Conservation (phyloP, 768 basidiomycete species). For the Cystofilobasidium bisporidii region DNA sequence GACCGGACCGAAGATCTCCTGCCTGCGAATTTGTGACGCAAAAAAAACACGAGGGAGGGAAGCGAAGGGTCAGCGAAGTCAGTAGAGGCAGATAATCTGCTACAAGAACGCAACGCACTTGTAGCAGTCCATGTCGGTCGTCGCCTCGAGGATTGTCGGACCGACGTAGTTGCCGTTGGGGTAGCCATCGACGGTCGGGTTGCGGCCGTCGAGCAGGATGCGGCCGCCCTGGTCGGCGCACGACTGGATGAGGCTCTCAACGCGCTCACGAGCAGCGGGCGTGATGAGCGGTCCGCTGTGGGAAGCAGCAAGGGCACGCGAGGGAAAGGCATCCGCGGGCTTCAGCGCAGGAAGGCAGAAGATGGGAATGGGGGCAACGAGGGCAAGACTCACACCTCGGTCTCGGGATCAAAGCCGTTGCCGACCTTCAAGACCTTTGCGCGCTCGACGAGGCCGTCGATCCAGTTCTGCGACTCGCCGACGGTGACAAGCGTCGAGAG, state of each 20-base stretch:
- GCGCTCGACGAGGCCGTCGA: slow-evolving; percentile 74
- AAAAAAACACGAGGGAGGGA: too few species aligned
- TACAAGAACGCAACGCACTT: slow-evolving; percentile 44
- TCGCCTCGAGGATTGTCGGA: slow-evolving; percentile 76
- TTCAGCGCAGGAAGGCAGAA: slow-evolving; percentile 9
- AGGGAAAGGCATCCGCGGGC: too few species aligned
- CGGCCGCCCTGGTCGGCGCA: slow-evolving; percentile 62
- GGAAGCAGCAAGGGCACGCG: too few species aligned
- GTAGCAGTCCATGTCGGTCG: slow-evolving; percentile 77
- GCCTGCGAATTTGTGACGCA: slow-evolving; percentile 34
- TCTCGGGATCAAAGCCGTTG: slow-evolving; percentile 77
- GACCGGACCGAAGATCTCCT: slow-evolving; percentile 93
- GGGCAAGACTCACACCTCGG: slow-evolving; percentile 70
- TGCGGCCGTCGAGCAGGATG: slow-evolving; percentile 77
- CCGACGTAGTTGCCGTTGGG: slow-evolving; percentile 89
- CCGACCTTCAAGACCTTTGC: slow-evolving; percentile 69
- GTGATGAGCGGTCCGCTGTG: slow-evolving; percentile 49
- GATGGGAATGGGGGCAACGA: too few species aligned
- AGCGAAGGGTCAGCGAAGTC: too few species aligned
- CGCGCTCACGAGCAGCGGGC: slow-evolving; percentile 66
- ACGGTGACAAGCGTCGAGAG: slow-evolving; percentile 47
- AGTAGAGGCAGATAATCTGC: neutral
- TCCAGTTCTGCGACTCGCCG: slow-evolving; percentile 65
- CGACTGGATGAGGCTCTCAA: slow-evolving; percentile 58
- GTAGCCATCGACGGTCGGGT: slow-evolving; percentile 58